These are phyloP conservation scores for Pseudogymnoascus sp. DNA, from an alignment of 2,329 filamentous ascomycete genomes.

Conservation along the genomic window DNA sequence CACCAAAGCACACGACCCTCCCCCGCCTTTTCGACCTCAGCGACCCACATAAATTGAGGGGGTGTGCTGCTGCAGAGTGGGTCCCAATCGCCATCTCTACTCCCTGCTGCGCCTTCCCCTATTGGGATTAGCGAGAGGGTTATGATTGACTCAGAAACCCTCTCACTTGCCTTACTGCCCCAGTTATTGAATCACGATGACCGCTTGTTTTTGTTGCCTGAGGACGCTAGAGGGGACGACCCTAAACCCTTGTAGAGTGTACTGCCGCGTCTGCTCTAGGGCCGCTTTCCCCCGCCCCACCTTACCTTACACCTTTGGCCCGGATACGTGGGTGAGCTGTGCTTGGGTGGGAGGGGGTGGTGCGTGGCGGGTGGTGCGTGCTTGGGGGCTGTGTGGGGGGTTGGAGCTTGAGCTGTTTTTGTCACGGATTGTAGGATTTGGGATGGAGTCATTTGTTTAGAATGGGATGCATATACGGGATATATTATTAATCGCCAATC, in stretches of 20 bases:
- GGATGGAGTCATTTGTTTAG: too few species aligned
- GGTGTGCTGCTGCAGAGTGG: not conserved
- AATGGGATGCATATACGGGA: too few species aligned
- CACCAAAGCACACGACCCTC: not conserved
- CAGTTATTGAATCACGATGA: constrained; percentile 3
- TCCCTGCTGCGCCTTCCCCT: not conserved
- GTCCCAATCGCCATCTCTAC: constrained; percentile 2
- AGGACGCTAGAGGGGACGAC: not conserved
- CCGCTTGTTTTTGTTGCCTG: not conserved
- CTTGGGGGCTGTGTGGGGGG: not conserved
- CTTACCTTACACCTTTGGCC: not conserved
- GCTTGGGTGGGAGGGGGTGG: not conserved
- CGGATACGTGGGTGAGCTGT: not conserved
- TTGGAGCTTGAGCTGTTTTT: not conserved
- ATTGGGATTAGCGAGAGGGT: not conserved
- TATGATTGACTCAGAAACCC: not conserved
- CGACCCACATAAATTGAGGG: not conserved
- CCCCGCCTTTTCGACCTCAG: not conserved
- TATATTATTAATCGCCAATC: not conserved
- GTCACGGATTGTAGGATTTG: too few species aligned
- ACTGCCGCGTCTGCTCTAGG: not conserved
- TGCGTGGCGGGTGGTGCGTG: not conserved
- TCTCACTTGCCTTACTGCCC: not conserved
- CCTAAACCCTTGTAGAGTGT: not conserved
- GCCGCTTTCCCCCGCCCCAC: not conserved